Evolutionary conservation across 192 early-diverging fungal genomes (phyloP).

Genomic region (Backusella westeae): DNA sequence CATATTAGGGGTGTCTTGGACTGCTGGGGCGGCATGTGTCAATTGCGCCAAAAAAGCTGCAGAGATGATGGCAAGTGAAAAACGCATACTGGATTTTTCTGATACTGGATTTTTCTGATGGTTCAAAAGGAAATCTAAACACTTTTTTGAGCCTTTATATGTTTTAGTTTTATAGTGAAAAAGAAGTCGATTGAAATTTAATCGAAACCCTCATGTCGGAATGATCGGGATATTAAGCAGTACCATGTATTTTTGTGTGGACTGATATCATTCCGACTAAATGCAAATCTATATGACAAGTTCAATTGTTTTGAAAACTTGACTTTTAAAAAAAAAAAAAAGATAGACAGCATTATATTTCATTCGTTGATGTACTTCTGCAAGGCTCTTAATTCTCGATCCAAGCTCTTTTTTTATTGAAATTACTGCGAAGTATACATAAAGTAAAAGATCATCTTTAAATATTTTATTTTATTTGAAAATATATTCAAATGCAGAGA

Average conservation of each 20-base stretch:
- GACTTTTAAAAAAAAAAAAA: too few relatives aligned
- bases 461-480: too few relatives aligned
- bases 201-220: neutral
- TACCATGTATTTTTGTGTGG: neutral
- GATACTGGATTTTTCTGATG: neutral
- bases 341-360: too few relatives aligned
- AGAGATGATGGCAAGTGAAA: constrained; percentile 20
- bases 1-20: neutral
- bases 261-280: neutral
- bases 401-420: too few relatives aligned
- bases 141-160: neutral
- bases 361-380: too few relatives aligned
- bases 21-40: constrained; percentile 6
- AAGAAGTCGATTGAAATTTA: neutral
- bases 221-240: neutral
- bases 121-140: neutral
- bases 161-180: neutral
- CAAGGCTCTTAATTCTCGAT: too few relatives aligned
- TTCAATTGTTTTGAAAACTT: neutral
- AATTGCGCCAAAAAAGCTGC: constrained; percentile 4
- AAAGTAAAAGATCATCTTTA: too few relatives aligned
- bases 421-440: too few relatives aligned
- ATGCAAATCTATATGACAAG: neutral
- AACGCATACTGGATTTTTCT: constrained; percentile 12
- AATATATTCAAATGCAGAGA: too few relatives aligned